Evolutionary conservation across 163 green algal species (phyloP), one percentile per base, ranked within the genome.

Genomic region (Chlamydomonas reinhardtii): DNA sequence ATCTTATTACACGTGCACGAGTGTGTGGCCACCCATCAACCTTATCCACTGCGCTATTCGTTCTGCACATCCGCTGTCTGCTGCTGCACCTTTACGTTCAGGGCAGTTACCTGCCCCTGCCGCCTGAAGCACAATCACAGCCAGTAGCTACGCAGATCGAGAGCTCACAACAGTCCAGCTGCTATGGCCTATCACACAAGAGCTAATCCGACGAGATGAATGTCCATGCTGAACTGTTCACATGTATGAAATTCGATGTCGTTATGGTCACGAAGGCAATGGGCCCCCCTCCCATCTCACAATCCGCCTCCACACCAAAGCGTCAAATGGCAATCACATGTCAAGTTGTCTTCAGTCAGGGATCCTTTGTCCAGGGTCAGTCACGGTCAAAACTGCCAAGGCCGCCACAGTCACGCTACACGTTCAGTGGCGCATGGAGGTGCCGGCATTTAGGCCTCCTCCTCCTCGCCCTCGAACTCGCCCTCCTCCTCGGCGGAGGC

Each of bases 401-500:
- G 0, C 5, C 22, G 22, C 20, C 59, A 65, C 22, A 65, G 59
- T 65, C 59, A 65, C 6, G 56, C 24, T 12, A 65, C 20, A 9
- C 48, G n/a, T 56, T 56, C 48, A 56, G 48, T 14, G 14, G 48
- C 48, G 48, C 48, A 56, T 3, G 59, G 22, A n/a, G 24, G n/a
- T 4, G 27, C 62, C 4, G 27, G 2, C 5, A 5, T 70, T 34
- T 70, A 70, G 62, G 62, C 77, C 64, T 84, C 76, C 66, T 73
- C 90, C 89, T 93, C 93, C 89, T 96, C 93, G 61, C 92, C 93
- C 82, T 95, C 93, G 73, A 92, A 94, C 90, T 98, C 96, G 73
- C 93, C 95, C 91, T 99, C 97, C 92, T 99, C 97, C 90, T 99
- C 97, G 32, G 95, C 95, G 70, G 93, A 94, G 32, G 97, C 97